These are phyloP conservation scores for Sphagnum magellanicum DNA, from an alignment of 228 moss, liverwort and hornwort genomes.

Conservation along the genomic window DNA sequence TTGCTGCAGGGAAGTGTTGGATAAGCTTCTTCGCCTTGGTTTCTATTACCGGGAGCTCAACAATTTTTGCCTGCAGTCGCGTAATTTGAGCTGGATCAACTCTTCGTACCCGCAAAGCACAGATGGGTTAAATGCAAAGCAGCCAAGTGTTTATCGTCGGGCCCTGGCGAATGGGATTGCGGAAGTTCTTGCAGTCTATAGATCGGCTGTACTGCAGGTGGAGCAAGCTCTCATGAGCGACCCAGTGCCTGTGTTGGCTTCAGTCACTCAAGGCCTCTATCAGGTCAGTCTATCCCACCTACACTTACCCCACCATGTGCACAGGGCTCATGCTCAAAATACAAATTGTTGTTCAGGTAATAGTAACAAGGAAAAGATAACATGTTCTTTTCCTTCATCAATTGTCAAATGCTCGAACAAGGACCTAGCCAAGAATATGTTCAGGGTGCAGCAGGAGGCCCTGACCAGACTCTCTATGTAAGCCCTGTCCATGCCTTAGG, in stretches of 20 bases:
- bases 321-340: no score
- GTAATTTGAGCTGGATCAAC: conserved; percentile 90
- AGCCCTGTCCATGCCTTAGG: no score
- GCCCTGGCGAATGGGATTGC: conserved; percentile 94
- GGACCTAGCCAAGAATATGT: no score
- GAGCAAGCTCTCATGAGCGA: conserved; percentile 87
- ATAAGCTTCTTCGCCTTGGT: conserved; percentile 83
- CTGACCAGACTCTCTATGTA: no score
- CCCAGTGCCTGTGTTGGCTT: conserved; percentile 88
- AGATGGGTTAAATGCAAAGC: conserved; percentile 28
- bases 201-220: conserved; percentile 87
- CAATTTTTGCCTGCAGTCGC: conserved; percentile 67
- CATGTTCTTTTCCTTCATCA: no score
- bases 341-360: no score
- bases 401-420: no score
- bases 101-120: conserved; percentile 28
- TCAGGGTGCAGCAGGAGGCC: no score
- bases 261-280: conserved; percentile 86
- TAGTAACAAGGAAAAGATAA: no score
- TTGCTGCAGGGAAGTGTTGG: conserved; percentile 49
- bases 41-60: conserved; percentile 92
- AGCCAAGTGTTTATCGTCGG: conserved; percentile 87
- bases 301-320: not conserved
- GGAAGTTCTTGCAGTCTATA: conserved; percentile 87
- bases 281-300: conserved; percentile 37